Base-by-base conservation (phyloP, 1,139 yeast genomes). In the Saccharomyces hybrid region DNA sequence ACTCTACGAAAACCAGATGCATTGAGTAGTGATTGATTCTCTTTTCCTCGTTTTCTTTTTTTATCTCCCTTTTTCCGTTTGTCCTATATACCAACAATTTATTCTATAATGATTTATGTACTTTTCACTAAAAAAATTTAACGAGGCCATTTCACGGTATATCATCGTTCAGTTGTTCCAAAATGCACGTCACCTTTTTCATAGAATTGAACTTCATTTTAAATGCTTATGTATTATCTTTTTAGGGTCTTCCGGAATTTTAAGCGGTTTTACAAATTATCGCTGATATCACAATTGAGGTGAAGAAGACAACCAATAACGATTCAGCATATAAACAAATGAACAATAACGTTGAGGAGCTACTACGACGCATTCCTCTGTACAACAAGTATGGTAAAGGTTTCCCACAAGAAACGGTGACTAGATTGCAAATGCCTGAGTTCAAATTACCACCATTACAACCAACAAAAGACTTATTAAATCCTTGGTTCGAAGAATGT, bases 401-500 rank as follows among this genome's bases (percentile, higher is more conserved):
- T 14, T 62, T 62, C 50, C 68, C 68, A 13, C 57, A 57, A 26
- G 59, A 52, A 44, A 52, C 54, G 28, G 52, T 58, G 44, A 49
- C 56, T 25, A 54, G 55, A 49, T 28, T 53, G 8, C 52, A 57
- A 38, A 51, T 60, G 26, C 63, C 65, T 2, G 63, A 62, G 49
- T 56, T 57, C 8, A 54, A 57, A 47, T 50, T 62, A 16, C 56
- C 56, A 38, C 62, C 63, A 42, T 50, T 57, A 51, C 64, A 61
- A 32, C 57, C 59, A 1, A 52, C 60, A 5, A 49, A 52, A 13
- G 64, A 63, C 30, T 61, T 65, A 59, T 59, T 67, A 47, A 57
- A 56, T 13, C 66, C 69, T 7, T 68, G 71, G 70, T 51, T 59
- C n/a, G 50, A 58, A 3, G 66, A 66, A 50, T 59, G 67, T 34